Evolutionary conservation across 2,329 filamentous ascomycete species (phyloP).

Genomic region (Laburnicola sp.): DNA sequence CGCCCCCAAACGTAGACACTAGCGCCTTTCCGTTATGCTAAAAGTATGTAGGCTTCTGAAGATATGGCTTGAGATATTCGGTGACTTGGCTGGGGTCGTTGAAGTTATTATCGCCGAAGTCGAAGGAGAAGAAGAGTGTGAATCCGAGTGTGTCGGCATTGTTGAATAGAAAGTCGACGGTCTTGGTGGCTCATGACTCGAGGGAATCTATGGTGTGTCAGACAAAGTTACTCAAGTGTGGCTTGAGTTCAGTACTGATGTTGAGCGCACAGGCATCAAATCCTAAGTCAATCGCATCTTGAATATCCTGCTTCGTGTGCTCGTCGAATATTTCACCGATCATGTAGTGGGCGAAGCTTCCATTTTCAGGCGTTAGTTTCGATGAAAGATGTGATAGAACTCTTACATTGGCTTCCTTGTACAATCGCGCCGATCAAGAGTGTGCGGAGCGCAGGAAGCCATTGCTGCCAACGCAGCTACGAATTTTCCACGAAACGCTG

Average conservation of each 20-base stretch:
- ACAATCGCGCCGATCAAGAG: background rate
- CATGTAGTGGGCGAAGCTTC: constrained; percentile 31
- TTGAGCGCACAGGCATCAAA: constrained; percentile 44
- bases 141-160: constrained; percentile 35
- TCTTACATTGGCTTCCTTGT: background rate
- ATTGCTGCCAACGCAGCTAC: background rate
- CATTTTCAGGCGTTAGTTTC: background rate
- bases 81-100: constrained; percentile 31
- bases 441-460: constrained; percentile 3
- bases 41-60: constrained; percentile 30
- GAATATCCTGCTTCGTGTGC: constrained; percentile 30
- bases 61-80: constrained; percentile 29
- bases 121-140: constrained; percentile 46
- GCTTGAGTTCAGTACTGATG: constrained; percentile 22
- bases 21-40: constrained; percentile 32
- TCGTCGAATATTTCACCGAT: constrained; percentile 24
- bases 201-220: constrained; percentile 15
- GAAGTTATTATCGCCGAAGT: constrained; percentile 29
- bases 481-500: background rate
- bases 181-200: constrained; percentile 29
- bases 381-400: background rate
- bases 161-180: constrained; percentile 37
- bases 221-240: background rate
- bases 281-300: constrained; percentile 33
- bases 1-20: constrained; percentile 41